Evolutionary conservation across 2,329 filamentous ascomycete genomes (phyloP), one percentile per base, ranked within the genome.

Genomic region (Fonsecaea erecta): DNA sequence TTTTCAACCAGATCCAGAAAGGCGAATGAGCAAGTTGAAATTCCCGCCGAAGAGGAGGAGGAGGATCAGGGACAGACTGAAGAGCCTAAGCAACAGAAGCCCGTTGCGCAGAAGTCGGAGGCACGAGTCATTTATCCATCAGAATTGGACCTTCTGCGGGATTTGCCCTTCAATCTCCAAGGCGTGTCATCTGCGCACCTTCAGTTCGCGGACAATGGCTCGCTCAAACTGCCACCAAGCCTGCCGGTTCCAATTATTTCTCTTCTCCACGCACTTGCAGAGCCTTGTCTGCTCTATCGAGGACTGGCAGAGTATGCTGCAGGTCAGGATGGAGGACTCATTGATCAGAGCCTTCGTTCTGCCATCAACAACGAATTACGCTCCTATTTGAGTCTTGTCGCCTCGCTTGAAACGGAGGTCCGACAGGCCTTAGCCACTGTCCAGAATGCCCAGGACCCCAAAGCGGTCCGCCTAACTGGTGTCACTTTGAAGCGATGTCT

Each of bases 401-500:
- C 95, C 16, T 96, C 93, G 0, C 80, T 99, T 6, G 95, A 99
- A 79, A 91, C 89, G 11, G 94, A 99, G 76, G 97, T 98, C 61
- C 86, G 94, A 64, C 85, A 91, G 67, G 93, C 93, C 0, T 80
- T 98, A 55, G 84, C 89, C 4, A 86, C 89, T 7, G 80, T 95
- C n/a, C 87, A 74, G 21, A 65, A 91, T 68, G 87, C 90, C 58
- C 81, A 82, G 1, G 85, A 86, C 3, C 84, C 88, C 53, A 85
- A 86, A 52, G 89, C 90, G 1, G 87, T 96, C 60, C 90, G 92
- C 5, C 95, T 93, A 72, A 89, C 91, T 0, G 93, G 93, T 1
- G 94, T 99, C 14, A 99, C 95, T 0, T 81, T 99, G 57, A 98
- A 98, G 77, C 85, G 95, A 75, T 98, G 94, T 73, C 90, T 99